Percentiles rank a stretch among this genome's conserved stretches.
phyloP scores from a whole-genome alignment of 164 flowering plant genomes.

The Sedum album region DNA sequence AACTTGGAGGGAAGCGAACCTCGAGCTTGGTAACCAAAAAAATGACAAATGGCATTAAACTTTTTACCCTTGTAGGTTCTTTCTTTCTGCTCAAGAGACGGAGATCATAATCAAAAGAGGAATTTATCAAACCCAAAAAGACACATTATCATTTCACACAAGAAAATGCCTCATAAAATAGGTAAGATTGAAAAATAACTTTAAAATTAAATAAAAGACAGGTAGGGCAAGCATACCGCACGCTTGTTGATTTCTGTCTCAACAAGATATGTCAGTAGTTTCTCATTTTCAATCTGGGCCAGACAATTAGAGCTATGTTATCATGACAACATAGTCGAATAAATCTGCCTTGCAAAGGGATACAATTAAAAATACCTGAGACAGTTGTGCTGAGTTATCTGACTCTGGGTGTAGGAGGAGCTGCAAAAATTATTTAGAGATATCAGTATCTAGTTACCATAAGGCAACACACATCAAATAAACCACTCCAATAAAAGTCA shows the following conservation, averaged over 20 bases:
- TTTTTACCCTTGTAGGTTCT: slow-evolving; percentile 97
- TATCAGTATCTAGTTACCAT: not conserved
- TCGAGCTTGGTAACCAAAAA: slow-evolving; percentile 98
- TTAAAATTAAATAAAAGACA: not conserved
- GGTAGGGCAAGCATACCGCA: slow-evolving; percentile 33
- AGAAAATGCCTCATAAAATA: not conserved
- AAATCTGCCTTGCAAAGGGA: not conserved
- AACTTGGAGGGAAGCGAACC: slow-evolving; percentile 95
- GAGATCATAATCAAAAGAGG: not conserved
- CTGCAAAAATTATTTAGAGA: slow-evolving; percentile 19
- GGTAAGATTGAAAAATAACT: not conserved
- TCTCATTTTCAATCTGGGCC: slow-evolving; percentile 91
- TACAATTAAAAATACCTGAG: slow-evolving; percentile 51
- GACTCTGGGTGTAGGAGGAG: slow-evolving; percentile 56
- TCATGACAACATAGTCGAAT: not conserved
- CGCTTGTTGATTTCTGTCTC: slow-evolving; percentile 87
- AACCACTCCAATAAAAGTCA: not conserved
- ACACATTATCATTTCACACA: not conserved
- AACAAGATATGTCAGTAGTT: slow-evolving; percentile 91
- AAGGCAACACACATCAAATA: not conserved
- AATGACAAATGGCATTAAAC: slow-evolving; percentile 97
- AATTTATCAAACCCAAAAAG: not conserved
- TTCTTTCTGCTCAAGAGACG: slow-evolving; percentile 63
- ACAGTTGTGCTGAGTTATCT: slow-evolving; percentile 95
- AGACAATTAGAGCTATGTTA: slow-evolving; percentile 10